phyloP scores from a whole-genome alignment of 495 filamentous ascomycete species.

The Aspergillus cavernicola region DNA sequence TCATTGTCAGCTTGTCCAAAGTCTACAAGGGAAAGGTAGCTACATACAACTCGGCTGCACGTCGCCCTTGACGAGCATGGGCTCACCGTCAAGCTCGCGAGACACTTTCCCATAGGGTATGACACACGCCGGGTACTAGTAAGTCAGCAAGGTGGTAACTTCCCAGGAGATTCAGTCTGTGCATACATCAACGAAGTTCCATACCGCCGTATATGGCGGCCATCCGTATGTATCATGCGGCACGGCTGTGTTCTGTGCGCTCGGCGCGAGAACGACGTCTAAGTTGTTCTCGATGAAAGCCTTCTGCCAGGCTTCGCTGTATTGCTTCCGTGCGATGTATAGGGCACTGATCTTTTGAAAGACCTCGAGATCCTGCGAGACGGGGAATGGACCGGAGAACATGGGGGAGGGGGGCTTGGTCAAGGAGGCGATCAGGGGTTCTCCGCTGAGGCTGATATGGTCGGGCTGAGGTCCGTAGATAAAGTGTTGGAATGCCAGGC shows the following conservation, averaged over 20 bases:
- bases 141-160: slow-evolving; percentile 1
- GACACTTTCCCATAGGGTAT: slow-evolving; percentile 32
- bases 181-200: slow-evolving; percentile 50
- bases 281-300: slow-evolving; percentile 26
- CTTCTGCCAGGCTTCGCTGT: slow-evolving; percentile 19
- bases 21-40: background rate
- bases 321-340: slow-evolving; percentile 2
- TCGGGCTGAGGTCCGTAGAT: slow-evolving; percentile 25
- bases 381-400: slow-evolving; percentile 22
- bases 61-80: slow-evolving; percentile 19
- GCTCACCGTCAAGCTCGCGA: slow-evolving; percentile 33
- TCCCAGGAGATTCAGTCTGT: background rate
- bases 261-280: slow-evolving; percentile 46
- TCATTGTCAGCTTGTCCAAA: background rate
- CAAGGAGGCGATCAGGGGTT: slow-evolving; percentile 20
- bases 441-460: slow-evolving; percentile 25
- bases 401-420: slow-evolving; percentile 21
- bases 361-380: slow-evolving; percentile 7
- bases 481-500: slow-evolving; percentile 31
- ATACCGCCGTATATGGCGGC: slow-evolving; percentile 47
- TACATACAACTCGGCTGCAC: slow-evolving; percentile 37
- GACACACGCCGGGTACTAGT: slow-evolving; percentile 35
- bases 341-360: slow-evolving; percentile 19
- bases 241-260: slow-evolving; percentile 47
- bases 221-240: slow-evolving; percentile 49